These are phyloP conservation scores for Xerocomus brunneocitrinus DNA, from an alignment of 768 basidiomycete genomes.

Conservation along the genomic window DNA sequence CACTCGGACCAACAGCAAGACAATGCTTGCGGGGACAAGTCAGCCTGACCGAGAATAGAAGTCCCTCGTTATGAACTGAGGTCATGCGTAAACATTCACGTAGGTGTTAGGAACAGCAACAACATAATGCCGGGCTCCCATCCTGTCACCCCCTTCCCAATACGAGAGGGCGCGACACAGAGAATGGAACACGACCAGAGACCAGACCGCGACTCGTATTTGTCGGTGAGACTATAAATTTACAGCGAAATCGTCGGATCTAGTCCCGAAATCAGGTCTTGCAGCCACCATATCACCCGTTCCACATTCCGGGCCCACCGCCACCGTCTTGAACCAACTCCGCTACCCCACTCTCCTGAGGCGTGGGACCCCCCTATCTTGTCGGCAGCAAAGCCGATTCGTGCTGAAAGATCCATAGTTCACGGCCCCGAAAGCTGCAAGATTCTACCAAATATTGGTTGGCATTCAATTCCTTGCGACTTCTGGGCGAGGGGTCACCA, in stretches of 20 bases:
- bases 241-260: constrained; percentile 14
- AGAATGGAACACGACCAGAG: constrained; percentile 18
- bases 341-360: constrained; percentile 8
- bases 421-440: constrained; percentile 15
- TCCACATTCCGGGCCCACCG: constrained; percentile 18
- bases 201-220: constrained; percentile 12
- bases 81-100: constrained; percentile 3
- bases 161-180: constrained; percentile 5
- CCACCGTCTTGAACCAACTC: constrained; percentile 12
- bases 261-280: constrained; percentile 9
- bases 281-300: constrained; percentile 2
- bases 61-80: constrained; percentile 7
- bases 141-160: not conserved
- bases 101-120: not conserved
- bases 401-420: constrained; percentile 5
- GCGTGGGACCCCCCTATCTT: no score
- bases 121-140: not conserved
- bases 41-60: not conserved
- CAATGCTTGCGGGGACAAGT: not conserved
- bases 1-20: not conserved
- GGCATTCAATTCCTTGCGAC: not conserved
- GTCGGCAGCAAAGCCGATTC: constrained; percentile 8
- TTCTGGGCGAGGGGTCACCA: not conserved
- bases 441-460: not conserved
- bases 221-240: not conserved